Percentiles rank a stretch among this genome's conserved stretches.
These are phyloP conservation scores for Barnettozyma siamensis DNA, from an alignment of 805 yeast species.

Conservation along the genomic window DNA sequence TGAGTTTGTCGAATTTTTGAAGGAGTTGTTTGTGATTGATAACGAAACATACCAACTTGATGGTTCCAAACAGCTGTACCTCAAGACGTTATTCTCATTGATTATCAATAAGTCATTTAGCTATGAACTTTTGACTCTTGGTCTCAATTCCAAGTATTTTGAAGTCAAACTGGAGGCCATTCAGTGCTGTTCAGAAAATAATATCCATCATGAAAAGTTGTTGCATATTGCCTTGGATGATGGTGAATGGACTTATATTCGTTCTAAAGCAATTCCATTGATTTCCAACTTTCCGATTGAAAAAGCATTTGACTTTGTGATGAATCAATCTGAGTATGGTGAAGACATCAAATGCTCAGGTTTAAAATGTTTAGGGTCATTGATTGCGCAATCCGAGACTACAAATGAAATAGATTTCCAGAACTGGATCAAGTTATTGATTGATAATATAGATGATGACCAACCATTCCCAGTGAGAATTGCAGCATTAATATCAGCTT, in stretches of 20 bases:
- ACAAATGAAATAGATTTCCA: constrained; percentile 24
- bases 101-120: constrained; percentile 12
- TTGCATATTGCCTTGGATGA: constrained; percentile 22
- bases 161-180: constrained; percentile 43
- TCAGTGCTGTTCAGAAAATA: constrained; percentile 21
- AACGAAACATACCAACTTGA: constrained; percentile 27
- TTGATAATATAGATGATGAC: constrained; percentile 31
- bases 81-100: constrained; percentile 29
- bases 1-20: constrained; percentile 23
- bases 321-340: constrained; percentile 29
- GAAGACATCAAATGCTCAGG: constrained; percentile 45
- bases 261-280: constrained; percentile 31
- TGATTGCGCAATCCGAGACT: constrained; percentile 23
- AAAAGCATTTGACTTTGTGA: constrained; percentile 26
- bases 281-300: constrained; percentile 18
- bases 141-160: constrained; percentile 34
- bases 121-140: constrained; percentile 27
- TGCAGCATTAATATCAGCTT: constrained; percentile 40
- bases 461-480: constrained; percentile 39
- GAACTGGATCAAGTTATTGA: constrained; percentile 12
- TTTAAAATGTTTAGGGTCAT: constrained; percentile 46
- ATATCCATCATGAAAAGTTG: constrained; percentile 9
- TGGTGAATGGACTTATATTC: constrained; percentile 38
- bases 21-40: constrained; percentile 32
- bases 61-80: constrained; percentile 46